Evolutionary conservation across 225 moss, liverwort and hornwort species (phyloP), one percentile per base, ranked within the genome.

Genomic region (Sphagnum tenellum): DNA sequence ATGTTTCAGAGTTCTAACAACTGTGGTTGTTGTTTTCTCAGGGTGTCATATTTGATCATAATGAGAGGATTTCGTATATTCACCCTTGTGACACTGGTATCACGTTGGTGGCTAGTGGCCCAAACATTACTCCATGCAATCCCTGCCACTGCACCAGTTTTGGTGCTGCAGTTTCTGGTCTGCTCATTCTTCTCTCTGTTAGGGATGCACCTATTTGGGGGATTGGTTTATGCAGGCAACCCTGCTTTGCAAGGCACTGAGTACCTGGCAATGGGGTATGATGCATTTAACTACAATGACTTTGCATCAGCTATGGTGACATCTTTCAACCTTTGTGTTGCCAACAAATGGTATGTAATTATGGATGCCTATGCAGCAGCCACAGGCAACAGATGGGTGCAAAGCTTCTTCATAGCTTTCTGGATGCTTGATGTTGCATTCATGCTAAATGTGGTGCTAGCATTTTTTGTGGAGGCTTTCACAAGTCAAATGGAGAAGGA

Each of bases 311-410:
- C 90, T 49, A 84, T 90, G 90, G 86, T 74, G 48, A 83, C 94
- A 0, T 82, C 90, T 59, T 94, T 94, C 67, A 94, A 90, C 63
- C 61, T 94, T 49, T 90, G 90, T 69, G 59, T 94, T 44, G 87
- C 90, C 7, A 94, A 94, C 76, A 94, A 94, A 68, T 94, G 90
- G 94, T 89, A 75, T n/a, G 85, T 85, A 7, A 73, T 90, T 46
- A 94, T 90, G 94, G 94, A 94, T 44, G 94, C 86, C 29, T 82
- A 88, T 13, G 79, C 71, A 10, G 60, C 86, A 1, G 85, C 77
- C 50, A 75, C 90, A 0, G 77, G 70, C 9, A 79, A 74, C 44
- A 55, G 64, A 2, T 94, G 82, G 90, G 62, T 83, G 3, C 79
- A 87, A 61, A 69, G 58, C 47, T 90, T 86, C 72, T 94, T 94